phyloP scores from a whole-genome alignment of 306 rosid genomes.

The Cicer cuneatum region DNA sequence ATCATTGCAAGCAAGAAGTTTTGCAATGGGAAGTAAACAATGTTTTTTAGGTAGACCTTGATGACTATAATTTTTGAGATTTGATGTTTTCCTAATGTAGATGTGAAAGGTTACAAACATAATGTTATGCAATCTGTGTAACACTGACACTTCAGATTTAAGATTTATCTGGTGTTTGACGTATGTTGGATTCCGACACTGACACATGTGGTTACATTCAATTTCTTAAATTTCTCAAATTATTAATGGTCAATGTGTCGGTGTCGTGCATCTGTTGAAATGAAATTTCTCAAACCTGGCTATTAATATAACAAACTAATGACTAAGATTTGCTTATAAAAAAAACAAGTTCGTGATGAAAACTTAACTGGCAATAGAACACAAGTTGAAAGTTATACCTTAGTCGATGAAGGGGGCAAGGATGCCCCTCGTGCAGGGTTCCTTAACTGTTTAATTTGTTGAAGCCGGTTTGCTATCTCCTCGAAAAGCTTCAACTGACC shows the following conservation, averaged over 20 bases:
- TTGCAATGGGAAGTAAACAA: neutral
- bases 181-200: no score
- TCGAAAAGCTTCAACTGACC: conserved; percentile 52
- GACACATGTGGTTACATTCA: no score
- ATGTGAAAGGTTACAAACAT: no score
- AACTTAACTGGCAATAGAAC: conserved; percentile 11
- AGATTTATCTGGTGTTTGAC: no score
- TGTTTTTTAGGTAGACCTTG: neutral
- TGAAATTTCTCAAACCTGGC: no score
- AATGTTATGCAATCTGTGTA: no score
- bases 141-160: no score
- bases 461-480: conserved; percentile 50
- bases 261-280: no score
- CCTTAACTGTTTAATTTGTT: conserved; percentile 47
- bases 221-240: no score
- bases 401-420: conserved; percentile 52
- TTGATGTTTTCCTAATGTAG: neutral
- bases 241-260: no score
- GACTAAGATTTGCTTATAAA: neutral
- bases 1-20: no score
- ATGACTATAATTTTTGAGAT: neutral
- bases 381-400: conserved; percentile 54
- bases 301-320: no score
- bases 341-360: neutral
- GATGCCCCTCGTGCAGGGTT: conserved; percentile 49